These are phyloP conservation scores for Penicilliopsis zonata DNA, from an alignment of 495 filamentous ascomycete species.

Conservation along the genomic window DNA sequence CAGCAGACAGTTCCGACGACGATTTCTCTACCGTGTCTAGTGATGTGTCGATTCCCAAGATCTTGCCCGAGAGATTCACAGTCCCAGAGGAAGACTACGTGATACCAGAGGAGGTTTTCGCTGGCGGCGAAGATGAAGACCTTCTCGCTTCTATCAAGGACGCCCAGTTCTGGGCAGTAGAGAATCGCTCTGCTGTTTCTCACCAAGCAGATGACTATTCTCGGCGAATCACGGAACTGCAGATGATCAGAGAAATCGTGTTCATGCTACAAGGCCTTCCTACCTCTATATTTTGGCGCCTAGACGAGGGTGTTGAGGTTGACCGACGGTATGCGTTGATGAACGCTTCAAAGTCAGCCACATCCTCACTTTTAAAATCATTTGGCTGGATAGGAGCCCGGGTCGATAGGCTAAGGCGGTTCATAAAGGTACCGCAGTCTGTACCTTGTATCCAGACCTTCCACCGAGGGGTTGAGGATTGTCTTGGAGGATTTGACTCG, in stretches of 20 bases:
- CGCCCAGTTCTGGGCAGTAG: slow-evolving; percentile 54
- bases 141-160: slow-evolving; percentile 36
- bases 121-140: slow-evolving; percentile 20
- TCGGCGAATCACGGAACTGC: slow-evolving; percentile 55
- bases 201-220: slow-evolving; percentile 18
- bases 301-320: slow-evolving; percentile 26
- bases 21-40: slow-evolving; percentile 25
- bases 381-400: slow-evolving; percentile 33
- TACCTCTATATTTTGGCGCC: slow-evolving; percentile 52
- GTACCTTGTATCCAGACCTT: slow-evolving; percentile 44
- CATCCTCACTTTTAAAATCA: slow-evolving; percentile 26
- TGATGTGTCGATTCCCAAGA: slow-evolving; percentile 13
- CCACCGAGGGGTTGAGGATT: slow-evolving; percentile 30
- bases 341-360: slow-evolving; percentile 24
- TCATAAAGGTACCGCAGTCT: slow-evolving; percentile 20
- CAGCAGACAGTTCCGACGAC: slow-evolving; percentile 47
- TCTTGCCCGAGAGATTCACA: slow-evolving; percentile 9
- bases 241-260: slow-evolving; percentile 63
- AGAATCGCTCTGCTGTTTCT: slow-evolving; percentile 14
- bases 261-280: slow-evolving; percentile 77
- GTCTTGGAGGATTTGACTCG: slow-evolving; percentile 30
- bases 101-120: slow-evolving; percentile 26
- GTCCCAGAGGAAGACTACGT: slow-evolving; percentile 20
- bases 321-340: slow-evolving; percentile 24
- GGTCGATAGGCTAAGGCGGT: slow-evolving; percentile 37